phyloP scores from a whole-genome alignment of 2,329 filamentous ascomycete genomes.

The Scedosporium apiospermum region DNA sequence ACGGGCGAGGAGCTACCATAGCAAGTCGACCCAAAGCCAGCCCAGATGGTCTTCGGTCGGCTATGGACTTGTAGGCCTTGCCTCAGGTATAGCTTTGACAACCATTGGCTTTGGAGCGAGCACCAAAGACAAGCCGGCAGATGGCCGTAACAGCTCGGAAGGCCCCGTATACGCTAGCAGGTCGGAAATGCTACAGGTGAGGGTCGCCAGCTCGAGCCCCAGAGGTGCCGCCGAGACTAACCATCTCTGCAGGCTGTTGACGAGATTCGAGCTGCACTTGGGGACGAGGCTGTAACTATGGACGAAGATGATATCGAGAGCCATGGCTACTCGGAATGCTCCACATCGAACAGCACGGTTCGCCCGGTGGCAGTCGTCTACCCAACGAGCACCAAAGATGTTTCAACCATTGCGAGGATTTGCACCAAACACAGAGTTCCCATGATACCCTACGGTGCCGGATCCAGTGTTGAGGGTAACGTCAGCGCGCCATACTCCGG shows the following conservation, averaged over 20 bases:
- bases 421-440: constrained; percentile 56
- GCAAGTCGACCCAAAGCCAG: too few relatives aligned
- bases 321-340: constrained; percentile 65
- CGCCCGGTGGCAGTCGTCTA: constrained; percentile 57
- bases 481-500: constrained; percentile 59
- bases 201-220: too few relatives aligned
- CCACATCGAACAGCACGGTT: constrained; percentile 53
- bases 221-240: background rate
- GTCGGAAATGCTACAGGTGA: too few relatives aligned
- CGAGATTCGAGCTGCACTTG: constrained; percentile 41
- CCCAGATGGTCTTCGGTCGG: too few relatives aligned
- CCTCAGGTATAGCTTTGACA: too few relatives aligned
- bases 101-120: too few relatives aligned
- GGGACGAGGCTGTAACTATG: constrained; percentile 50
- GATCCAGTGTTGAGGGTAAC: constrained; percentile 62
- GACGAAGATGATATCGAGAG: constrained; percentile 53
- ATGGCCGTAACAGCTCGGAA: too few relatives aligned
- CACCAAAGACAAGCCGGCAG: too few relatives aligned
- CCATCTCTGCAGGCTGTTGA: constrained; percentile 36
- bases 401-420: constrained; percentile 50
- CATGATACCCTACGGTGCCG: constrained; percentile 68
- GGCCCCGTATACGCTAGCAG: too few relatives aligned
- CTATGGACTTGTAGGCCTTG: too few relatives aligned
- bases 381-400: constrained; percentile 54
- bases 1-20: too few relatives aligned